Evolutionary conservation across 331 rosid genomes (phyloP), one percentile per base, ranked within the genome.

Genomic region (Quercus lobata): DNA sequence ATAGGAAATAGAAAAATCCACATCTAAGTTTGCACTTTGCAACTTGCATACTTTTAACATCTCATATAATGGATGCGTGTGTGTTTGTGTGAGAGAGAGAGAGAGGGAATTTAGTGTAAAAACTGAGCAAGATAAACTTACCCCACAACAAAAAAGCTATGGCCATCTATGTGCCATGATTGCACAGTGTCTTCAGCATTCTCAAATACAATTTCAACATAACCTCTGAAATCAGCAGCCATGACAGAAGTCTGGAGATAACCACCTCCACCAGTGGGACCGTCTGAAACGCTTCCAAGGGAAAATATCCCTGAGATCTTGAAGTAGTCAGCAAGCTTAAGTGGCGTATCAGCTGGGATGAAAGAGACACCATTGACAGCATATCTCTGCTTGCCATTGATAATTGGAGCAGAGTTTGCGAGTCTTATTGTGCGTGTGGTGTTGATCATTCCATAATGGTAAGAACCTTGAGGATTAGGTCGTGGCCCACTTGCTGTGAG

Each of bases 391-490:
- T 90, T 91, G 69, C 92, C 93, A 72, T 88, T 84, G 76, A 93
- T 88, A 69, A 87, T 7, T 14, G 92, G 92, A 80, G 97, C 96
- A 46, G 92, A 82, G 76, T 79, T 91, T 69, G 79, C 78, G 25
- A 93, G 94, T 71, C 88, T 88, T 58, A 93, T 83, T 12, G 97
- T 93, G 0, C 68, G 81, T 2, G 97, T 91, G 2, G 84, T 86
- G 84, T 91, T 93, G 82, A 93, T 93, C 87, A 91, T 16, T 75
- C 97, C 97, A 25, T 93, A 93, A 78, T 93, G 98, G 82, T 93
- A 93, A 7, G 98, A 93, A 52, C 98, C 98, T 83, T 93, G 97
- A 5, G 97, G 98, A 72, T 93, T 93, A 19, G 98, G 98, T 24
- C 98, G 91, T 41, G 98, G 98, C 54, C 98, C 97, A 62, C 91